Evolutionary conservation across 805 yeast species (phyloP), one percentile per base, ranked within the genome.

Genomic region (Sugiyamaella valdiviana): DNA sequence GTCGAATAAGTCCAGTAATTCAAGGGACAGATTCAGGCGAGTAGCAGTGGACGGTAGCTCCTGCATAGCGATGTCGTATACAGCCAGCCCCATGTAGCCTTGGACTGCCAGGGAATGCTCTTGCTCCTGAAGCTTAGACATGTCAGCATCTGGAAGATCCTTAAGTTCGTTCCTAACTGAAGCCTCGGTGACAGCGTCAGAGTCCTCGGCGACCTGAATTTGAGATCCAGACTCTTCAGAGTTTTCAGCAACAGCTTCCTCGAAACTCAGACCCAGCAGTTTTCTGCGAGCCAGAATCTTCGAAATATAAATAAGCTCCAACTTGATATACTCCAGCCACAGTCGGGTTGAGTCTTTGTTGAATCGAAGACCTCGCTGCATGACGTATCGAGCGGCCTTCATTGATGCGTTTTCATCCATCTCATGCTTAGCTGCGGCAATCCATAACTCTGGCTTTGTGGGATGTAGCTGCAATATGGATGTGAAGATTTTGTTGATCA

Each of bases 401-500:
- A 95, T 86, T 58, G 89, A 85, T 37, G 91, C 85, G 65, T 93
- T 88, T 23, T 77, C 78, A 57, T 91, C 96, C 59, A 86, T 83
- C 68, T 93, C 98, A 67, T 87, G 88, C 62, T 86, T 86, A 24
- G 97, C 96, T 20, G 96, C 97, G 59, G 87, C 78, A 39, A 93
- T 78, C 99, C 99, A 93, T 15, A 91, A 85, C 57, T 83, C 85
- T 2, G 88, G 78, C 61, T 90, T 85, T 39, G 85, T 77, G n/a
- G 99, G 98, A 63, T 93, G 98, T 54, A 89, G 69, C 65, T 83
- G 87, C 57, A 93, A 72, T 56, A 91, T 72, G 50, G 79, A 78
- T 5, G 90, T 82, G 64, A 89, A 87, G 6, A 87, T 80, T 54
- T 80, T 80, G 48, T 61, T 62, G 21, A 68, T 58, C 20, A 62